These are phyloP conservation scores for Ocimum tenuiflorum DNA, from an alignment of 257 asterid species.

Conservation along the genomic window DNA sequence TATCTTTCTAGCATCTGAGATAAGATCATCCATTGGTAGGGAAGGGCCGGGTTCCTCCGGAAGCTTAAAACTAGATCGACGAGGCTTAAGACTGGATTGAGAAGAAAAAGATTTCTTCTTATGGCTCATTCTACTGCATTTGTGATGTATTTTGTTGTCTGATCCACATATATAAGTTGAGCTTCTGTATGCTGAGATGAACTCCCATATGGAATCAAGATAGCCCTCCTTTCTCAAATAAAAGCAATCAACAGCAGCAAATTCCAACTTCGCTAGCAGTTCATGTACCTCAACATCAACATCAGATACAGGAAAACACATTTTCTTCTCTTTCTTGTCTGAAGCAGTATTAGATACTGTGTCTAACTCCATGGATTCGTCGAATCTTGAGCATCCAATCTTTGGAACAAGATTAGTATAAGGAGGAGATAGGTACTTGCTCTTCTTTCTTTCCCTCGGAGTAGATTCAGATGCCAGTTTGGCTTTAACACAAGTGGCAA, in stretches of 20 bases:
- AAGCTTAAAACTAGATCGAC: not conserved
- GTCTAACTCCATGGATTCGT: conserved; percentile 16
- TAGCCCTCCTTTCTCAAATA: conserved; percentile 30
- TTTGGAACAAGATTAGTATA: conserved; percentile 31
- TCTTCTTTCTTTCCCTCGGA: conserved; percentile 80
- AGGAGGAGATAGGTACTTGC: conserved; percentile 78
- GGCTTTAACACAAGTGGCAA: conserved; percentile 17
- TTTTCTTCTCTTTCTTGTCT: conserved; percentile 10
- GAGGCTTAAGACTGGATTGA: conserved; percentile 14
- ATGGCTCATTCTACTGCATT: conserved; percentile 15
- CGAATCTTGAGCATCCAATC: conserved; percentile 20
- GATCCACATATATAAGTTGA: conserved; percentile 31
- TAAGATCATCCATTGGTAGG: conserved; percentile 19
- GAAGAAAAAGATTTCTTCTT: conserved; percentile 30
- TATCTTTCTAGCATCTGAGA: conserved; percentile 15
- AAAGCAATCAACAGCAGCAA: conserved; percentile 40
- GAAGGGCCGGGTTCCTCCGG: conserved; percentile 17
- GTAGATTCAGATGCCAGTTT: conserved; percentile 26
- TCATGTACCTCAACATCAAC: conserved; percentile 27
- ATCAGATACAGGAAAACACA: conserved; percentile 20
- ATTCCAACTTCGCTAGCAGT: conserved; percentile 34
- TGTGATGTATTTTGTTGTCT: conserved; percentile 22
- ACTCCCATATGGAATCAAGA: conserved; percentile 33
- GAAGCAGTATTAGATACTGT: conserved; percentile 28
- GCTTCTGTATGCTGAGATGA: conserved; percentile 48